phyloP scores from a whole-genome alignment of 495 filamentous ascomycete species.

The Tuber calosporum region DNA sequence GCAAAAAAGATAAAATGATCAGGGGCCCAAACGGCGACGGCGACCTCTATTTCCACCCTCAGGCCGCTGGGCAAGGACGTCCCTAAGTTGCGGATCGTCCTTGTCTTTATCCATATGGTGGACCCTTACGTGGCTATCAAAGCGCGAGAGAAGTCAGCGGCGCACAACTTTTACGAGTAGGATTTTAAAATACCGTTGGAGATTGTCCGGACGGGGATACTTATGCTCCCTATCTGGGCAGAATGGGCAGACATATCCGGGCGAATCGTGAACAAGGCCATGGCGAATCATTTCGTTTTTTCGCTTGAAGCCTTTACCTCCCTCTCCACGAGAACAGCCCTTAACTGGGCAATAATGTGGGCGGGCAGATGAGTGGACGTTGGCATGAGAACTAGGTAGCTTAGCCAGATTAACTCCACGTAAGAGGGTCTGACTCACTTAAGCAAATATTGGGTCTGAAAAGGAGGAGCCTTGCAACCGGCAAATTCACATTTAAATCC shows the following conservation, averaged over 20 bases:
- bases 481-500: constrained; percentile 54
- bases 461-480: constrained; percentile 74
- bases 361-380: constrained; percentile 84
- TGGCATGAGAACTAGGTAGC: constrained; percentile 81
- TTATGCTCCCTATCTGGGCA: constrained; percentile 93
- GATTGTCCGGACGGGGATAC: constrained; percentile 93
- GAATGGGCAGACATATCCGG: constrained; percentile 95
- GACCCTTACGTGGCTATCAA: constrained; percentile 69
- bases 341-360: constrained; percentile 86
- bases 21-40: constrained; percentile 49
- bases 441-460: constrained; percentile 82
- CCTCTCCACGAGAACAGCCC: constrained; percentile 68
- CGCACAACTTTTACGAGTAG: background rate
- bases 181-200: constrained; percentile 68
- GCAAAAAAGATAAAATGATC: constrained; percentile 1
- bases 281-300: constrained; percentile 99
- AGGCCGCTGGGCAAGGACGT: constrained; percentile 73
- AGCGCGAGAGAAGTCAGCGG: constrained; percentile 11
- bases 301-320: constrained; percentile 92
- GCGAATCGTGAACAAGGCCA: constrained; percentile 88
- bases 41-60: constrained; percentile 79
- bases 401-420: constrained; percentile 31
- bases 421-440: constrained; percentile 51
- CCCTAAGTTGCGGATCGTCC: constrained; percentile 69
- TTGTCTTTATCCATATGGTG: constrained; percentile 82